Evolutionary conservation across 352 stramenopile species (phyloP).

Genomic region (Globisporangium parvum): DNA sequence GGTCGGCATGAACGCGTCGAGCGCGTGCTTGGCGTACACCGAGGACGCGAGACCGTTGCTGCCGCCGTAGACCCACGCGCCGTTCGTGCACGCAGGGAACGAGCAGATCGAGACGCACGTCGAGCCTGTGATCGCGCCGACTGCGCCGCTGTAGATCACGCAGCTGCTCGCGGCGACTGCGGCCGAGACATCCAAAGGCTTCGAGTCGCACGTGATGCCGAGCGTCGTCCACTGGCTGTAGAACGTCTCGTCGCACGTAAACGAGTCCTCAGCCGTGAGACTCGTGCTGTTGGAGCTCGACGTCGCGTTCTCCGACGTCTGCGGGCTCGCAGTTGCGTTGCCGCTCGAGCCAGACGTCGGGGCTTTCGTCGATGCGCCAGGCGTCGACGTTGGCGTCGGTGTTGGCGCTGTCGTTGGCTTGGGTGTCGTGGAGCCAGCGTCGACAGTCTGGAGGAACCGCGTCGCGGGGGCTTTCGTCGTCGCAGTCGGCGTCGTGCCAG

Average conservation of each 20-base stretch:
- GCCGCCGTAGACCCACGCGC: constrained; percentile 51
- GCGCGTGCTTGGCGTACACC: constrained; percentile 45
- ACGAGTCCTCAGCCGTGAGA: constrained; percentile 23
- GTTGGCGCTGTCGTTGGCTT: constrained; percentile 2
- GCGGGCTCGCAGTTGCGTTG: background rate
- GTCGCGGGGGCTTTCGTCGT: constrained; percentile 4
- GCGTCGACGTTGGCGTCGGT: background rate
- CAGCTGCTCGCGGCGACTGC: constrained; percentile 50
- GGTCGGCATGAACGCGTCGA: constrained; percentile 53
- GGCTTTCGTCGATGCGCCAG: background rate
- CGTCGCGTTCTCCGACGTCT: constrained; percentile 6
- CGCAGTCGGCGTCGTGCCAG: background rate
- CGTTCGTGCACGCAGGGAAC: constrained; percentile 61
- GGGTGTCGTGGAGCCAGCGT: background rate
- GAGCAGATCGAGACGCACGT: constrained; percentile 77
- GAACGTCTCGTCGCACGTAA: constrained; percentile 73
- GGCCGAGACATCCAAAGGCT: constrained; percentile 38
- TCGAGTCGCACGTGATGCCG: constrained; percentile 49
- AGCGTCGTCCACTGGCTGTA: constrained; percentile 72
- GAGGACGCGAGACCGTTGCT: constrained; percentile 59
- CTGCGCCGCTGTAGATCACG: constrained; percentile 71
- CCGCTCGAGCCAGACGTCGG: background rate
- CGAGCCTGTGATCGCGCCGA: constrained; percentile 36
- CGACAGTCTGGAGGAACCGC: constrained; percentile 4
- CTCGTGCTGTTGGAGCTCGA: constrained; percentile 13